Base-by-base conservation (phyloP, 495 filamentous ascomycete species). In the Xylona heveae region DNA sequence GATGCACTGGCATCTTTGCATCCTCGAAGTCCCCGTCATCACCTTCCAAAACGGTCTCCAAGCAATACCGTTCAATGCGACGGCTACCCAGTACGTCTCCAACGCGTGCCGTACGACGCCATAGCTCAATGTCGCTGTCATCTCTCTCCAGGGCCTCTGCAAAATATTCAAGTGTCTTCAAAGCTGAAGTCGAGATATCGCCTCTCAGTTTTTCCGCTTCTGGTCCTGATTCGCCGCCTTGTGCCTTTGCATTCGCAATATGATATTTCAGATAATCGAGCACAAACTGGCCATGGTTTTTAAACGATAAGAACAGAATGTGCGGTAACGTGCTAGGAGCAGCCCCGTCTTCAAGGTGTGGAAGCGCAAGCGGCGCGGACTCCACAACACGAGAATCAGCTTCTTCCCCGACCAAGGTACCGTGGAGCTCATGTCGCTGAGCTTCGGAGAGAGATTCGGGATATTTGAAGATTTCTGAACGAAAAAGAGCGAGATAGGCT, bases 401-500 rank as follows among this genome's bases (percentile, higher is more conserved):
- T 32, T 55, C 56, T 31, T 65, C 61, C 19, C 53, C 53, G 4
- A 46, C 39, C 13, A 57, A 59, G 33, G 68, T 57, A 8, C 74
- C 70, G 33, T 74, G 66, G 16, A 68, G 47, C 36, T 75, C 66
- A 35, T 64, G 52, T 35, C 76, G 64, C 33, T 68, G 63, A 45
- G 74, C 78, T 40, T 91, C 80, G 21, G 81, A 78, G 17, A 75
- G 55, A 22, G 74, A 77, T 43, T 94, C 83, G 24, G 75, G 73
- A 45, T 79, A 91, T 49, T 66, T 74, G 55, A 99, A 95, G 40
- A 95, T 85, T 33, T 95, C 90, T 19, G 83, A 92, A 29, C 73
- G 57, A 43, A 95, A 82, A 13, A 99, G 70, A 19, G 65, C 65
- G 27, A 74, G 61, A 49, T 95, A 99, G 24, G 90, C 85, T 29